Evolutionary conservation across 1,284 basidiomycete genomes (phyloP).

Genomic region (Lignosus rhinocerotis): DNA sequence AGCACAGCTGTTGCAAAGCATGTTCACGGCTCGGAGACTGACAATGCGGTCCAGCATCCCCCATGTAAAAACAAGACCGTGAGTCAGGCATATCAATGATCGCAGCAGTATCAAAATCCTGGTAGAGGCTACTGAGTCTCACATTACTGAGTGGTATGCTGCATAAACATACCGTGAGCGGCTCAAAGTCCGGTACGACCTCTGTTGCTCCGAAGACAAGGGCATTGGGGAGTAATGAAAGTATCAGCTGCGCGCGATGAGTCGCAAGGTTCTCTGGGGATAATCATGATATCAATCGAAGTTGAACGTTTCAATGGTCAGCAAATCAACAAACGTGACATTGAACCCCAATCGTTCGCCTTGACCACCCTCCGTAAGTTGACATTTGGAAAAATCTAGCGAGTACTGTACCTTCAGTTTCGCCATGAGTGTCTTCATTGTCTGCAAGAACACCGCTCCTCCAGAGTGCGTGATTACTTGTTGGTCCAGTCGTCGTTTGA

Average conservation of each 20-base stretch:
- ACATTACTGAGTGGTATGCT: background rate
- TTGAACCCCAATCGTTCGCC: conserved; percentile 65
- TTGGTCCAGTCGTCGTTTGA: conserved; percentile 48
- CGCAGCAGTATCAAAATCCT: conserved; percentile 54
- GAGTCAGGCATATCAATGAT: conserved; percentile 40
- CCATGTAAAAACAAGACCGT: conserved; percentile 37
- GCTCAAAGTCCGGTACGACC: conserved; percentile 44
- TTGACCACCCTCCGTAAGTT: conserved; percentile 24
- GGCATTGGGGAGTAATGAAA: conserved; percentile 43
- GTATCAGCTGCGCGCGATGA: conserved; percentile 50
- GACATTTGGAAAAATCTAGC: too few relatives aligned
- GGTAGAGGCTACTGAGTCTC: background rate
- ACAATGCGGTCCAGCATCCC: conserved; percentile 18
- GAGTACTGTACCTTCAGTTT: conserved; percentile 52
- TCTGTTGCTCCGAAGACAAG: conserved; percentile 49
- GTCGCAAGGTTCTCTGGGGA: conserved; percentile 54
- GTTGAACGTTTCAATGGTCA: background rate
- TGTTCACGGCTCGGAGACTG: conserved; percentile 32
- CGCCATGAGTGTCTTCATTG: conserved; percentile 65
- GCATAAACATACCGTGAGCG: conserved; percentile 43
- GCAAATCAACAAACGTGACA: conserved; percentile 47
- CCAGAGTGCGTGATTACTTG: conserved; percentile 49
- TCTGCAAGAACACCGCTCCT: conserved; percentile 56
- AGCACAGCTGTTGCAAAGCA: conserved; percentile 31
- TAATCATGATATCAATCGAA: background rate